These are phyloP conservation scores for Aplosporella prunicola DNA, from an alignment of 2,329 filamentous ascomycete genomes.

Conservation along the genomic window DNA sequence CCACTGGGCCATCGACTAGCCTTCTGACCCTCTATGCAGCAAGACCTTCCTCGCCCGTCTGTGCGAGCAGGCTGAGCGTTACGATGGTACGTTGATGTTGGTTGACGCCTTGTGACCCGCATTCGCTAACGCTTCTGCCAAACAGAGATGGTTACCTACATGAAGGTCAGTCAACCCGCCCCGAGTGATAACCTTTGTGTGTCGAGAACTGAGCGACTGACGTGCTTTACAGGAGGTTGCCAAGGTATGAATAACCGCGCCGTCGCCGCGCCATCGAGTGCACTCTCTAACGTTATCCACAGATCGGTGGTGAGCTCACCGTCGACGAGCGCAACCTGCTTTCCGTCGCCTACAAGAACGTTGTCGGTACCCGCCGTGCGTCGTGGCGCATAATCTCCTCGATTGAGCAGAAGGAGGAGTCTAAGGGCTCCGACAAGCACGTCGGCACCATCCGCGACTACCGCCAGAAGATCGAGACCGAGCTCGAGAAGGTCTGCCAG, in stretches of 20 bases:
- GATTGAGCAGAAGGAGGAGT: conserved; percentile 99
- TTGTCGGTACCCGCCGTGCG: conserved; percentile 90
- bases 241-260: conserved; percentile 32
- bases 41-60: conserved; percentile 73
- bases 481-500: conserved; percentile 95
- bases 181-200: conserved; percentile 2
- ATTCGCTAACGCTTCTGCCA: conserved; percentile 15
- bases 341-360: conserved; percentile 98
- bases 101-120: conserved; percentile 10
- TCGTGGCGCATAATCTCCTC: conserved; percentile 98
- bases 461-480: conserved; percentile 94
- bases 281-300: conserved; percentile 1
- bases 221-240: conserved; percentile 11
- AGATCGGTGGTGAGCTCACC: conserved; percentile 50
- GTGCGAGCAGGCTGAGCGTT: conserved; percentile 99
- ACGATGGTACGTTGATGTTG: conserved; percentile 85
- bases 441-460: conserved; percentile 93
- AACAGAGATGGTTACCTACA: conserved; percentile 98
- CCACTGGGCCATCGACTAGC: conserved; percentile 12
- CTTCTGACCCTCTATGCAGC: conserved; percentile 26
- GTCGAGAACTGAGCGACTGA: conserved; percentile 8
- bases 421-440: conserved; percentile 91
- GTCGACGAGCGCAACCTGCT: conserved; percentile 97
- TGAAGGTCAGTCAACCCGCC: conserved; percentile 52
- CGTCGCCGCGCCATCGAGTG: conserved; percentile 59